These are phyloP conservation scores for Tricharina praecox DNA, from an alignment of 495 filamentous ascomycete species.

Conservation along the genomic window DNA sequence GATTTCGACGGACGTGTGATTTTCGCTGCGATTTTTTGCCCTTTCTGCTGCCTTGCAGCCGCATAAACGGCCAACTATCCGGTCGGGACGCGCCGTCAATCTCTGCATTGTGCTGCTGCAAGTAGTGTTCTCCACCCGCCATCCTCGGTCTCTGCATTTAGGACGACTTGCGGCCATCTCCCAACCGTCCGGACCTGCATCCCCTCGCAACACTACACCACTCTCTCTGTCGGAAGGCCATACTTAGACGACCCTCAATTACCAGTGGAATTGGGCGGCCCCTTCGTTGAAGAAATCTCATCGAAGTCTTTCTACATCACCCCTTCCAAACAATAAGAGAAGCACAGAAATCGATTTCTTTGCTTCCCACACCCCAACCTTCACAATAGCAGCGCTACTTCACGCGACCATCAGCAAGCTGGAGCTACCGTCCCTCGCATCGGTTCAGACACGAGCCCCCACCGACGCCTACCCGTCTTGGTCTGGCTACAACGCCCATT, in stretches of 20 bases:
- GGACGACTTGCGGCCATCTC: constrained; percentile 1
- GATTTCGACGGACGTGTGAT: background rate
- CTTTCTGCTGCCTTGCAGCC: constrained; percentile 1
- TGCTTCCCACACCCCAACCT: background rate
- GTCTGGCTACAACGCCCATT: constrained; percentile 50
- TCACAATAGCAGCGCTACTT: constrained; percentile 5
- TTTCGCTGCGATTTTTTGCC: background rate
- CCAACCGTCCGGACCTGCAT: constrained; percentile 1
- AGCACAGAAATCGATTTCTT: constrained; percentile 1
- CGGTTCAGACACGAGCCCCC: constrained; percentile 77
- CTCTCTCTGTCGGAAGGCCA: background rate
- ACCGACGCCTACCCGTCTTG: constrained; percentile 39
- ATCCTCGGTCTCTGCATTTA: constrained; percentile 1
- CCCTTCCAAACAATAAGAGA: constrained; percentile 3
- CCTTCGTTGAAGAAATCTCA: constrained; percentile 5
- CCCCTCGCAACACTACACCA: too few species aligned
- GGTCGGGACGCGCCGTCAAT: constrained; percentile 1
- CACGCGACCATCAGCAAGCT: constrained; percentile 63
- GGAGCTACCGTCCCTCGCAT: constrained; percentile 89
- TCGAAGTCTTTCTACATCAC: background rate
- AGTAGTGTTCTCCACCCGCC: background rate
- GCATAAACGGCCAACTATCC: constrained; percentile 2
- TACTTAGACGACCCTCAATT: background rate
- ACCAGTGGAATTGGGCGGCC: constrained; percentile 1
- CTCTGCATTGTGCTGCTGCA: background rate